Evolutionary conservation across 768 basidiomycete species (phyloP), one percentile per base, ranked within the genome.

Genomic region (Termitomyces sp.): DNA sequence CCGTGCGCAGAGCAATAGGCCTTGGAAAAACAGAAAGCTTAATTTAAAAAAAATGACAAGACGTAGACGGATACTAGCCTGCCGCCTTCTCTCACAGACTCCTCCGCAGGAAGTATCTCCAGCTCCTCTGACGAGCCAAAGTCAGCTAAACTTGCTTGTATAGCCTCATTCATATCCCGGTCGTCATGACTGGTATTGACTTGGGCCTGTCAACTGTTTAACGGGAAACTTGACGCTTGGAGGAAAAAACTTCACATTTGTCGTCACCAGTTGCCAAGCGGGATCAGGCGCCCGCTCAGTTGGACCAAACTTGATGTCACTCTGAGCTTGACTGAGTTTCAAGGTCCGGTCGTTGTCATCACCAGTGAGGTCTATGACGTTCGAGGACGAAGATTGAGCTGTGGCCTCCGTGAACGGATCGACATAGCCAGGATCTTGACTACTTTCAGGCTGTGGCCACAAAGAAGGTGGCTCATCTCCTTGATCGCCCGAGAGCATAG

Each of bases 1-100:
- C 78, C 1, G 87, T 78, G 22, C 88, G 85, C 21, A 90, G 61
- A 8, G 84, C 84, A 32, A 90, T 77, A 12, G 89, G 89, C n/a
- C 88, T 91, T 42, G 26, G 7, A 52, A 11, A 14, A 26, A 26
- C n/a, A 32, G n/a, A n/a, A 38, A 50, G 37, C 4, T 22, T 40
- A 7, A 50, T 37, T 50, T 24, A 38, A 40, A 45, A n/a, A 19
- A n/a, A 50, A 40, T 12, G 24, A 48, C 35, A 53, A 34, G 49
- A 21, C 44, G 37, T 2, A 40, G 14, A 10, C 32, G 43, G 26
- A 37, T 38, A 57, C 52, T 34, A 8, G 87, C 87, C 83, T 74
- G 51, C 80, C 78, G 56, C 78, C 81, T 58, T 82, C 77, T 24
- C 87, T 73, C 2, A 83, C 61, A 30, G 74, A 71, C 30, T 83